Conservation (phyloP, 2,329 filamentous ascomycete species). For the Alternaria gaisen region DNA sequence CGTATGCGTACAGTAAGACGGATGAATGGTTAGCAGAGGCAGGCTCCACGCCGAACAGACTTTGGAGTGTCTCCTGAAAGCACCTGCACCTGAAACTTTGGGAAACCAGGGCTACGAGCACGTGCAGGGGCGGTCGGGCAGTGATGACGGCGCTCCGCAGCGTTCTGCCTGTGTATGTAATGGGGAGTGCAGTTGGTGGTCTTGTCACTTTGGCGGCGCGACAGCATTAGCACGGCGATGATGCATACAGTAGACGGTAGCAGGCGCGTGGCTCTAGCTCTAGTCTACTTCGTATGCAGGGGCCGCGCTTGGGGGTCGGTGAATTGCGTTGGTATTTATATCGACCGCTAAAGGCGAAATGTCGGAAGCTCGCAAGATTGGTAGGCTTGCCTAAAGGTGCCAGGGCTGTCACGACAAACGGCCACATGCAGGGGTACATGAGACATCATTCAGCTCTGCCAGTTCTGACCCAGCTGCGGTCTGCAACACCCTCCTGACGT, state of each 20-base stretch:
- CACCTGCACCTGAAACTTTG: not conserved
- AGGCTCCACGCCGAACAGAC: not conserved
- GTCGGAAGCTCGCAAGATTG: slow-evolving; percentile 11
- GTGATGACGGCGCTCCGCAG: slow-evolving; percentile 2
- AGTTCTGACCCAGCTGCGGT: slow-evolving; percentile 12
- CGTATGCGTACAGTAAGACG: slow-evolving; percentile 2
- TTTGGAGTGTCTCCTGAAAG: not conserved
- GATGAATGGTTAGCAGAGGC: slow-evolving; percentile 2
- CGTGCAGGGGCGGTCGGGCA: slow-evolving; percentile 3
- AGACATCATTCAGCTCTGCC: slow-evolving; percentile 20
- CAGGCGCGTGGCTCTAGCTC: slow-evolving; percentile 20
- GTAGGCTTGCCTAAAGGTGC: slow-evolving; percentile 11
- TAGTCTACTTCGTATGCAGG: slow-evolving; percentile 17
- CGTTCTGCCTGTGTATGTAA: not conserved
- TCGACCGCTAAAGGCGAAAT: slow-evolving; percentile 19
- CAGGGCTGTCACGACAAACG: slow-evolving; percentile 17
- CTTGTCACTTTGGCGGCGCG: not conserved
- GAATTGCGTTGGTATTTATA: slow-evolving; percentile 13
- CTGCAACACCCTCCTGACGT: slow-evolving; percentile 18
- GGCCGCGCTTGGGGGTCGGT: slow-evolving; percentile 15
- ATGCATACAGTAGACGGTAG: slow-evolving; percentile 18
- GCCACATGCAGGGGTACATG: slow-evolving; percentile 16
- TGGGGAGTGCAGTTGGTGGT: not conserved
- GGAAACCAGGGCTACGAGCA: not conserved
- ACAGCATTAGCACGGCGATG: slow-evolving; percentile 11